Evolutionary conservation across 352 stramenopile species (phyloP), one percentile per base, ranked within the genome.

Genomic region (Globisporangium alternatum): DNA sequence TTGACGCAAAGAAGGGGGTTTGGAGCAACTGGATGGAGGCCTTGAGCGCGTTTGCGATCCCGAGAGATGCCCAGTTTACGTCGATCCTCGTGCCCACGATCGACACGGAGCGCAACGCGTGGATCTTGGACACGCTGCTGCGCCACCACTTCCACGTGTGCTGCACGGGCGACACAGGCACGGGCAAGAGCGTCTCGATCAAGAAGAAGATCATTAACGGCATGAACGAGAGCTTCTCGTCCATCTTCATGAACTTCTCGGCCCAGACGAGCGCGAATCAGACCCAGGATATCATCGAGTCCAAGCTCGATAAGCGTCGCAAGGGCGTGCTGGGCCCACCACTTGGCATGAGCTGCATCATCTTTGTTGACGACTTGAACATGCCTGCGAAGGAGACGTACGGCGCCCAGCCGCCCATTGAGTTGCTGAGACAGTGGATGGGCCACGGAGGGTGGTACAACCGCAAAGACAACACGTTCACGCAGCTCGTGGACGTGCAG

Each of bases 301-400:
- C 76, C 22, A 98, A 98, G 76, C 80, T 98, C 8, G 91, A 98
- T 64, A 98, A 98, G 74, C 82, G 94, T 2, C 88, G 93, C 13
- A 98, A 98, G 62, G 91, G 91, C 6, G 91, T 98, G 9, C 66
- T 98, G 4, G 93, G 91, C 0, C 93, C 93, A 22, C 91, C 91
- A 1, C 71, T 97, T 0, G 93, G 93, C 2, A 90, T 95, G 63
- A 97, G 73, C 51, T 97, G 87, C 45, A 80, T 98, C 35, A 89
- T 98, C 33, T 98, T 98, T 64, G 91, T 98, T 0, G 93, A 98
- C 65, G 93, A 98, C 58, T 76, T 98, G 19, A 98, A 98, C 68
- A 98, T 98, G 93, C 93, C 93, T 0, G 90, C 90, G 0, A 97
- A 97, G 60, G 93, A 98, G 66, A 96, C 90, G 47, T 98, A 98